These are phyloP conservation scores for Leccinum sublutescens DNA, from an alignment of 768 basidiomycete species.

Conservation along the genomic window DNA sequence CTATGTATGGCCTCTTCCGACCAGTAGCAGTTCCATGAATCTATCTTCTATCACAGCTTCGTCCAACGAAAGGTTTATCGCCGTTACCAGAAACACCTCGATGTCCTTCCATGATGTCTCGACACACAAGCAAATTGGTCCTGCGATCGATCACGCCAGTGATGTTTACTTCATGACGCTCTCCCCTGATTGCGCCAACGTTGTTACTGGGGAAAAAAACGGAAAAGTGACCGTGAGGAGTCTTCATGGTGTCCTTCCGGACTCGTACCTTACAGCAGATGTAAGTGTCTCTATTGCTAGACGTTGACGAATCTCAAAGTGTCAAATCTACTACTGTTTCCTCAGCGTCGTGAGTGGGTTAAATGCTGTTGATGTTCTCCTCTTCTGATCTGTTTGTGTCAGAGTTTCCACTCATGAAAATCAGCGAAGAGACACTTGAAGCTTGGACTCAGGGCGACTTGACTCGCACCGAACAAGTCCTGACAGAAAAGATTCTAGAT, in stretches of 20 bases:
- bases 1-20: not conserved
- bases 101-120: not conserved
- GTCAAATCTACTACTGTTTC: too few species aligned
- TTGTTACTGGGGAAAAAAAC: not conserved
- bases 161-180: not conserved
- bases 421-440: not conserved
- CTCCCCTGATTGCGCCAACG: not conserved
- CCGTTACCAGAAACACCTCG: not conserved
- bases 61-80: not conserved
- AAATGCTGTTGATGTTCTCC: rapidly evolving
- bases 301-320: not conserved
- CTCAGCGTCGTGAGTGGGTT: not conserved
- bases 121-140: not conserved
- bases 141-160: not conserved
- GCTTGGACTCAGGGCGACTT: slow-evolving; percentile 2
- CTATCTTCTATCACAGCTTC: not conserved
- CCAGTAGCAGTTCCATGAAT: not conserved
- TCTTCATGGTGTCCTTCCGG: not conserved
- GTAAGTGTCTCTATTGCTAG: not conserved
- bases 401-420: not conserved
- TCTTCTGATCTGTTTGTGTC: not conserved
- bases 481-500: not conserved
- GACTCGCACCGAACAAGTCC: not conserved
- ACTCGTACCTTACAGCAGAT: not conserved
- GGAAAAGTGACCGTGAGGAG: not conserved